Evolutionary conservation across 2,329 filamentous ascomycete species (phyloP).

Genomic region (Sodiomyces alkalinus): DNA sequence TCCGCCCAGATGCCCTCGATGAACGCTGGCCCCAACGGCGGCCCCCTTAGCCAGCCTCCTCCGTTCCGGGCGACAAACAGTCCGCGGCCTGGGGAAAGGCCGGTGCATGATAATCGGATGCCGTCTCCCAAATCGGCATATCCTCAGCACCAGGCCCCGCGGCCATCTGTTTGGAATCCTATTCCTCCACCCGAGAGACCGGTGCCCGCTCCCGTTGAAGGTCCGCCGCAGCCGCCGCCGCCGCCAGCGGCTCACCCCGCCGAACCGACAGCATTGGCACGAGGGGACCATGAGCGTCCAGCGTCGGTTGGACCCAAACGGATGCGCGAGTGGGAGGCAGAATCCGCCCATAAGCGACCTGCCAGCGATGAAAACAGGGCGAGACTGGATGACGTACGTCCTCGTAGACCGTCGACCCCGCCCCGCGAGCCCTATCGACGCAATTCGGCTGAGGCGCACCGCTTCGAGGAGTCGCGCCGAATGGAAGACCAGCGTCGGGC

Average conservation of each 20-base stretch:
- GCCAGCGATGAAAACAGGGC: slow-evolving; percentile 79
- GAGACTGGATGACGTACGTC: slow-evolving; percentile 69
- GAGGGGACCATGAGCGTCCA: slow-evolving; percentile 55
- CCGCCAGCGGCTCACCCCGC: slow-evolving; percentile 38
- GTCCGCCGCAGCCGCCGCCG: slow-evolving; percentile 50
- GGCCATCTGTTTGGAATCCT: too few species aligned
- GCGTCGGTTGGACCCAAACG: slow-evolving; percentile 71
- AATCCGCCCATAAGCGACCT: slow-evolving; percentile 65
- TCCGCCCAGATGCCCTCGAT: slow-evolving; percentile 21
- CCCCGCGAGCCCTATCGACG: slow-evolving; percentile 51
- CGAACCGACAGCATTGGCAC: slow-evolving; percentile 48
- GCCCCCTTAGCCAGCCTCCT: slow-evolving; percentile 41
- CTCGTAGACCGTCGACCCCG: slow-evolving; percentile 65
- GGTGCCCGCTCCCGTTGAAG: slow-evolving; percentile 47
- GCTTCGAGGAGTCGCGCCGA: slow-evolving; percentile 48
- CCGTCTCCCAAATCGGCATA: slow-evolving; percentile 86
- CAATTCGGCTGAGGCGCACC: slow-evolving; percentile 58
- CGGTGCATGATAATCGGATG: slow-evolving; percentile 69
- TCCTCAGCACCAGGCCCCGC: slow-evolving; percentile 51
- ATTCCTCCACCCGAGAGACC: too few species aligned
- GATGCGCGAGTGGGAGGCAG: slow-evolving; percentile 84
- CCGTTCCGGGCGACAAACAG: slow-evolving; percentile 60
- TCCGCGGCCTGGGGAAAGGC: slow-evolving; percentile 70
- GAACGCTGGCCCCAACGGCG: slow-evolving; percentile 21
- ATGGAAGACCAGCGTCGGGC: slow-evolving; percentile 36